Evolutionary conservation across 2,329 filamentous ascomycete species (phyloP).

Genomic region (Venturiaceae sp.): DNA sequence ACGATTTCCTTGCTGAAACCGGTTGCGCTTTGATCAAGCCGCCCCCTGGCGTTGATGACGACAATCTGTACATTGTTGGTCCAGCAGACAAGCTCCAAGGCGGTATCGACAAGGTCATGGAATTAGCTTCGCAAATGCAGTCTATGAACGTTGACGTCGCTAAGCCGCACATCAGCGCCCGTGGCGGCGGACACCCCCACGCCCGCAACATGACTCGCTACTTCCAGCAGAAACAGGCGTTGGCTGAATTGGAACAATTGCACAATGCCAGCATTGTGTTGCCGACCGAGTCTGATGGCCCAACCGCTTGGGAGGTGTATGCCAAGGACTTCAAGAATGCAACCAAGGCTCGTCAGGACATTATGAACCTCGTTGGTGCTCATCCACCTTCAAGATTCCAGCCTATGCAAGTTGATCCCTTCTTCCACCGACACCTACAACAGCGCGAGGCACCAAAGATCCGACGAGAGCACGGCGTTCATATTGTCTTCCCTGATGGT

Average conservation of each 20-base stretch:
- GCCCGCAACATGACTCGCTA: slow-evolving; percentile 84
- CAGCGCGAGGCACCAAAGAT: slow-evolving; percentile 54
- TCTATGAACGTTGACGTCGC: slow-evolving; percentile 75
- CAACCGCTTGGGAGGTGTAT: slow-evolving; percentile 79
- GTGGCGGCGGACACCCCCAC: slow-evolving; percentile 64
- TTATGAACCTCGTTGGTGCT: slow-evolving; percentile 61
- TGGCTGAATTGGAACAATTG: slow-evolving; percentile 69
- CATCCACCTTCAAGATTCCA: slow-evolving; percentile 66
- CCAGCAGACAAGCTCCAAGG: slow-evolving; percentile 61
- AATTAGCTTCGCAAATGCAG: slow-evolving; percentile 79
- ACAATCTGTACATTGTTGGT: slow-evolving; percentile 77
- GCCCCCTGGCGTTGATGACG: slow-evolving; percentile 64
- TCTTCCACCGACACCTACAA: slow-evolving; percentile 66
- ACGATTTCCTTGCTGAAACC: slow-evolving; percentile 84
- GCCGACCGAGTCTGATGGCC: slow-evolving; percentile 61
- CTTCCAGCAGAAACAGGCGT: slow-evolving; percentile 68
- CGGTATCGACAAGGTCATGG: slow-evolving; percentile 76
- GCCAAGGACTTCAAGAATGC: slow-evolving; percentile 77
- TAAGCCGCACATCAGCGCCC: slow-evolving; percentile 65
- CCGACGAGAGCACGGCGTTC: slow-evolving; percentile 61
- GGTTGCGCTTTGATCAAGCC: slow-evolving; percentile 83
- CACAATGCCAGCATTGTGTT: slow-evolving; percentile 85
- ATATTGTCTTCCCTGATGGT: slow-evolving; percentile 60
- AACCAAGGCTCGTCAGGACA: slow-evolving; percentile 64
- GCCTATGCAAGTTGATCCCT: slow-evolving; percentile 60